Evolutionary conservation across 2,329 filamentous ascomycete species (phyloP), one percentile per base, ranked within the genome.

Genomic region (Reticulascus tulasneorum): DNA sequence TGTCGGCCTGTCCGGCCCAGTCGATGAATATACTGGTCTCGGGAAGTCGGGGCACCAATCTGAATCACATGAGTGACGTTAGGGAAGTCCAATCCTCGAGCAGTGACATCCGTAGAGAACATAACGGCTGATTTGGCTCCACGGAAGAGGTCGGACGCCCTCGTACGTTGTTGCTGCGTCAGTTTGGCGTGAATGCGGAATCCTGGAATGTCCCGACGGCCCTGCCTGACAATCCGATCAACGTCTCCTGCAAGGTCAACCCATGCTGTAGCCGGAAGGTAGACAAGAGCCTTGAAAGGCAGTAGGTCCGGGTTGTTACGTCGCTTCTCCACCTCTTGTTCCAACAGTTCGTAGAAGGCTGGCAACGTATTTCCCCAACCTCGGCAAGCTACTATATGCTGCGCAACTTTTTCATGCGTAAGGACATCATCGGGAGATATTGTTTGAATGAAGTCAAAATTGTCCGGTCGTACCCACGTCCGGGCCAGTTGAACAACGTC

Each of bases 201-300:
- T 21, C 67, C 66, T 28, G 60, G 58, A 51, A 89, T 23, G 7
- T 20, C 12, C 9, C 5, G 6, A 21, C 41, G 40, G 20, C 37
- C 21, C 5, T 22, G 22, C 12, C 31, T 20, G 17, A 36, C 16
- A 10, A 19, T 9, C 4, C 34, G 33, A 16, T 47, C 77, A 16
- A 83, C 63, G 12, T 73, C 66, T 15, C 72, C 65, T 16, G 79
- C 78, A 30, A 89, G 67, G 38, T 81, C 71, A 28, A 89, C 86
- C 45, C 84, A 73, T 17, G 77, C 75, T 1, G 85, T 94, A 16
- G 84, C 87, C 51, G 86, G 86, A 58, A 91, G 84, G 66, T 95
- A 98, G 26, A 95, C 69, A 42, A 98, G 94, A n/a, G 88, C 87
- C 72, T 98, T 98, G 76, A 97, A 96, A 0, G 87, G 86, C 12